Base-by-base conservation (phyloP, 139 green algal species). In the Nannochloris sp. region DNA sequence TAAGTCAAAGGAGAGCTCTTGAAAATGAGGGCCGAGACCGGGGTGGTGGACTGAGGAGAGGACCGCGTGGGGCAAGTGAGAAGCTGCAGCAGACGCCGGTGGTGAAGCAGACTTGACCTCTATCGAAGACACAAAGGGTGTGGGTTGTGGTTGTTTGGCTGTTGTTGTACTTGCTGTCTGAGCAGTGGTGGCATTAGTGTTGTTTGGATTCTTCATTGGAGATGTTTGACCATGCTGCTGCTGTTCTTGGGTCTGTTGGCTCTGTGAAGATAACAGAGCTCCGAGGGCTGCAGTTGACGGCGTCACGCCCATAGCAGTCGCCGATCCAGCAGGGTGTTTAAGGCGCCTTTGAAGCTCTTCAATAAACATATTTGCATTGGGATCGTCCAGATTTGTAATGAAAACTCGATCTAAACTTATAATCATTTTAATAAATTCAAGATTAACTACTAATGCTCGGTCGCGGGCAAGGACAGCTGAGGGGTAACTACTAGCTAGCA, bases 1-100 rank as follows among this genome's bases (percentile, higher is more conserved):
- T 42, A 85, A 58, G 62, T 85, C 78, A 54, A 72, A 85, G 13
- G 78, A 75, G 47, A 84, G 44, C 29, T 68, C 61, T 3, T 10
- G 36, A 7, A 65, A 25, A 19, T n/a, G n/a, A n/a, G n/a, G n/a
- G n/a, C n/a, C n/a, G n/a, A n/a, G n/a, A n/a, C n/a, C n/a, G n/a
- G n/a, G n/a, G n/a, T n/a, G n/a, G n/a, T n/a, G n/a, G n/a, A n/a
- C n/a, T n/a, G n/a, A n/a, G n/a, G n/a, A n/a, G n/a, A n/a, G n/a
- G n/a, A n/a, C n/a, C n/a, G n/a, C n/a, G n/a, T n/a, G n/a, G n/a
- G n/a, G n/a, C n/a, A n/a, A n/a, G n/a, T n/a, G n/a, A n/a, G n/a
- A n/a, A n/a, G n/a, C n/a, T n/a, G n/a, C n/a, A n/a, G n/a, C n/a
- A n/a, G n/a, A n/a, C n/a, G n/a, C n/a, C n/a, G n/a, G n/a, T n/a